Base-by-base conservation (phyloP, 495 filamentous ascomycete species). In the Penicillium canescens region DNA sequence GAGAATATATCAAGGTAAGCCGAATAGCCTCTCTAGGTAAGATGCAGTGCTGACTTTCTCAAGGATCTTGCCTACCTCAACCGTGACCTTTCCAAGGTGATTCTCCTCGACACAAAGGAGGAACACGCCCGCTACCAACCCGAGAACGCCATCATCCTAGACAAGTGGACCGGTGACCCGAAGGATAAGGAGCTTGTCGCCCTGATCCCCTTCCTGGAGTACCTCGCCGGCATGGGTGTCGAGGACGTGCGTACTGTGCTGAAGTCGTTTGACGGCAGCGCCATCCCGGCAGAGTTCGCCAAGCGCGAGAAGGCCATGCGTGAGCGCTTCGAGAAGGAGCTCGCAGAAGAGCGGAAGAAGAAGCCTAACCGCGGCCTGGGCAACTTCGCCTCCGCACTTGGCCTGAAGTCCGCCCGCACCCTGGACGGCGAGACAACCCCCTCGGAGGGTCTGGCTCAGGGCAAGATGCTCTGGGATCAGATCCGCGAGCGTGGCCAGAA, bases 51-150 rank as follows among this genome's bases (percentile, higher is more conserved):
- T 31, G 26, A 50, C 31, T 9, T 6, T 23, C 13, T 38, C 46
- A 43, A 96, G 90, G 94, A 98, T 71, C 84, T 98, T 36, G 89
- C 91, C 5, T 97, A 95, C 73, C 83, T 98, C 56, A 98, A 98
- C 78, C 89, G 94, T 36, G 89, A 95, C 66, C 82, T 96, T 42
- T 94, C 87, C 37, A 97, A 96, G 74, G 88, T 94, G 35, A 89
- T 98, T 67, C 81, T 98, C 59, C 78, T 98, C 59, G 94, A 98
- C 67, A 95, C 92, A 26, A 82, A 92, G 46, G 70, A 88, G 34
- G 74, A 81, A 39, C 93, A 97, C 57, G 89, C 88, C 56, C 84
- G 84, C 58, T 76, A 82, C 56, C 96, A 98, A 68, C 94, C 94
- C 31, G 86, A 94, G 65, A 98, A 98, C 74, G 90, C 95, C 57